Base-by-base conservation (phyloP, 208 protist genomes). In the Trichomonas vaginalis region DNA sequence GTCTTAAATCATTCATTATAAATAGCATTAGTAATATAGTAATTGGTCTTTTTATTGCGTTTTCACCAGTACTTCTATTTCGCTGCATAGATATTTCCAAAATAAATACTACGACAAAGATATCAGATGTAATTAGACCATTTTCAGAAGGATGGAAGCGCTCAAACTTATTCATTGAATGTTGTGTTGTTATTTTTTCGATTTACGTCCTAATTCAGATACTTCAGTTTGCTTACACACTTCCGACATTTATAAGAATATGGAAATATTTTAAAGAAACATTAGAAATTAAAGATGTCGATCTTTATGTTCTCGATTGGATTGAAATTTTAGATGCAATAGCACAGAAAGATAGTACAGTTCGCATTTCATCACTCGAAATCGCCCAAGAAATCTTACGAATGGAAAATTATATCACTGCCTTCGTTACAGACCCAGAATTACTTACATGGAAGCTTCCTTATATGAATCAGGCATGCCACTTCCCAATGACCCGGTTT, bases 351-450 rank as follows among this genome's bases (percentile, higher is more conserved):
- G 86, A 92, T n/a, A 23, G 10, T n/a, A 35, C 15, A 92, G 86
- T 48, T 27, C 42, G 45, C 15, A 35, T 23, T 8, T 48, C 86
- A 48, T 39, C 46, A 23, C 17, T 92, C 9, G 42, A 42, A 39
- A 45, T 92, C 23, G 86, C 86, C n/a, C 86, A 92, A 51, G 86
- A 92, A 92, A 51, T 92, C 0, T 92, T 92, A 92, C 0, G 86
- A 56, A 21, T 48, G n/a, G 86, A 92, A 8, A 92, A 92, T 51
- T 92, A 92, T 92, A 39, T 92, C 1, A 39, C 17, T 35, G 86
- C 86, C 56, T 51, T 92, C 8, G 35, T 92, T 51, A 48, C 86
- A 21, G 86, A 92, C 56, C 86, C 86, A 51, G n/a, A 40, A 17
- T 9, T 92, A 27, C 27, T 92, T 0, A 92, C 45, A 51, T 51